These are phyloP conservation scores for Strigomonas culicis DNA, from an alignment of 208 protist genomes.

Conservation along the genomic window DNA sequence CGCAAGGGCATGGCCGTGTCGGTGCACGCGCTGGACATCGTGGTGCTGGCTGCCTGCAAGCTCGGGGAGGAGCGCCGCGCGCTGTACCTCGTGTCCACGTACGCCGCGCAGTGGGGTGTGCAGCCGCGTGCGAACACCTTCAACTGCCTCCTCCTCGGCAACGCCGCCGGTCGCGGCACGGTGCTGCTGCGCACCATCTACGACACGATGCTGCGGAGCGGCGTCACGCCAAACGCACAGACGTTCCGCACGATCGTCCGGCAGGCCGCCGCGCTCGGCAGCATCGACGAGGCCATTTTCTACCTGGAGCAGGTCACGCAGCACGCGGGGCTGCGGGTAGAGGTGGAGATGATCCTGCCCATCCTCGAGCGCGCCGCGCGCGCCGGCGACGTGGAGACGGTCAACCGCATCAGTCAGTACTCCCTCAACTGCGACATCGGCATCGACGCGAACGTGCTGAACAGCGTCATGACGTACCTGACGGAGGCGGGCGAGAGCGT, in stretches of 20 bases:
- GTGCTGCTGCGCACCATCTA: conserved; percentile 65
- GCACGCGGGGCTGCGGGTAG: conserved; percentile 62
- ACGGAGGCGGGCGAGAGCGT: conserved; percentile 66
- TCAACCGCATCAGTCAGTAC: conserved; percentile 67
- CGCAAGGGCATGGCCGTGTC: conserved; percentile 46
- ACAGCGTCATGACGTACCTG: conserved; percentile 57
- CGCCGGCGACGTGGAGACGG: conserved; percentile 73
- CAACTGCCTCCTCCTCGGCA: conserved; percentile 66
- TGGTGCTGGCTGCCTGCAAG: conserved; percentile 58
- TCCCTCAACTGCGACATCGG: conserved; percentile 82
- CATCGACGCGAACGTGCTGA: conserved; percentile 68
- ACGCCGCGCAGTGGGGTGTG: conserved; percentile 53
- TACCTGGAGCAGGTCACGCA: conserved; percentile 65
- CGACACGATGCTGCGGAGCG: conserved; percentile 46
- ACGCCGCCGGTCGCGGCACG: conserved; percentile 30
- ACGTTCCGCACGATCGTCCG: conserved; percentile 84
- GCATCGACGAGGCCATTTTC: conserved; percentile 76
- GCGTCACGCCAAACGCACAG: conserved; percentile 59
- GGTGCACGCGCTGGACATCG: conserved; percentile 66
- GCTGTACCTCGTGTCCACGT: conserved; percentile 53
- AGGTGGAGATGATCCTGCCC: conserved; percentile 87
- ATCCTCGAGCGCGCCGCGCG: conserved; percentile 77
- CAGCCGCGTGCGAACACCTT: conserved; percentile 67
- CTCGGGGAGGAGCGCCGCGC: conserved; percentile 69
- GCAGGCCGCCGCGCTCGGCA: conserved; percentile 60